phyloP scores from a whole-genome alignment of 257 asterid genomes.

The Voacanga thouarsii region DNA sequence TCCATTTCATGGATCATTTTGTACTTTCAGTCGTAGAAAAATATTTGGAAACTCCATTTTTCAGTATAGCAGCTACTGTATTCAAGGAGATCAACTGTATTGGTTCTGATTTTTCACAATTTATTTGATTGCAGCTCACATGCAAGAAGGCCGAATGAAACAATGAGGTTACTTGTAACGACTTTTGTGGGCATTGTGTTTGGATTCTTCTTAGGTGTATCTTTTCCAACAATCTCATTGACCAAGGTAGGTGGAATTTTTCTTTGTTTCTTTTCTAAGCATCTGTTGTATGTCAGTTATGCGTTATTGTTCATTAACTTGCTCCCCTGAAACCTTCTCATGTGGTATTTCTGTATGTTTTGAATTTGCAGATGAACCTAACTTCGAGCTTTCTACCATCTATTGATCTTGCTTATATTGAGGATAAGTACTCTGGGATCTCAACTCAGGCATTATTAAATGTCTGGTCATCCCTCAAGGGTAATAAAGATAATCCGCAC shows the following conservation, averaged over 20 bases:
- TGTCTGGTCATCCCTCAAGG: slow-evolving; percentile 69
- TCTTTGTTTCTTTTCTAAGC: background rate
- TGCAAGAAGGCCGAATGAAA: slow-evolving; percentile 59
- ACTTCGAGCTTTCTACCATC: slow-evolving; percentile 58
- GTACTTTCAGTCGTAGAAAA: background rate
- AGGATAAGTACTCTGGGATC: slow-evolving; percentile 76
- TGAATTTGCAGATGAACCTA: slow-evolving; percentile 44
- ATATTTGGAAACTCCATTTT: background rate
- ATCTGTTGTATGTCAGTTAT: slow-evolving; percentile 1
- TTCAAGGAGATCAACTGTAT: background rate
- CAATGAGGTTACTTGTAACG: slow-evolving; percentile 70
- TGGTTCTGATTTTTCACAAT: slow-evolving; percentile 6
- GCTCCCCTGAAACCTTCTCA: background rate
- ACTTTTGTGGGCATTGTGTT: slow-evolving; percentile 66
- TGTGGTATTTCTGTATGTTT: slow-evolving; percentile 19
- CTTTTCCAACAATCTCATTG: slow-evolving; percentile 66
- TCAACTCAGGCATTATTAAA: slow-evolving; percentile 81
- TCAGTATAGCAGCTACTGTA: background rate
- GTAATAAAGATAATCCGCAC: slow-evolving; percentile 39
- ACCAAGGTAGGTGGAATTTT: slow-evolving; percentile 55
- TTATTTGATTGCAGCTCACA: slow-evolving; percentile 42
- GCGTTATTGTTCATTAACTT: slow-evolving; percentile 5
- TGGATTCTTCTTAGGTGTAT: slow-evolving; percentile 85
- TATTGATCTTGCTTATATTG: slow-evolving; percentile 55
- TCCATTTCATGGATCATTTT: background rate